Evolutionary conservation across 345 rosid species (phyloP).

Genomic region (Luvunga scandens): DNA sequence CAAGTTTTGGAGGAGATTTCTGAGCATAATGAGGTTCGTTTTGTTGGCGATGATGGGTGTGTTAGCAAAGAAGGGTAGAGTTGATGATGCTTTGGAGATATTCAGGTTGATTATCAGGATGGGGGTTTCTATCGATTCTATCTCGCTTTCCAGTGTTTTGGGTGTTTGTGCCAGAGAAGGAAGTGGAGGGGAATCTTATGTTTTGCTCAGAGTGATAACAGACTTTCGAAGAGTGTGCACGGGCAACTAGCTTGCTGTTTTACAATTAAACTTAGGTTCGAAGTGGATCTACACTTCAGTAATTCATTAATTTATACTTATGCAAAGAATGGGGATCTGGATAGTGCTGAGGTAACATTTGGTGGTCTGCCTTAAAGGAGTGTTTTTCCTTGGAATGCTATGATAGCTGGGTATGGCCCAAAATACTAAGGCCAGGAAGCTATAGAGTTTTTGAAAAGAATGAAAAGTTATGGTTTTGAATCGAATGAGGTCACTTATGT

Average conservation of each 20-base stretch:
- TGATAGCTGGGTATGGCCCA: constrained; percentile 73
- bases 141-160: constrained; percentile 63
- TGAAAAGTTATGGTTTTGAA: constrained; percentile 48
- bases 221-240: neutral
- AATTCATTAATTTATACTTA: constrained; percentile 68
- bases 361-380: constrained; percentile 30
- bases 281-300: constrained; percentile 51
- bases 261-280: constrained; percentile 50
- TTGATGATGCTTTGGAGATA: constrained; percentile 54
- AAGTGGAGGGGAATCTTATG: constrained; percentile 22
- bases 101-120: constrained; percentile 49
- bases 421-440: constrained; percentile 40
- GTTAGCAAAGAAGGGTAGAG: constrained; percentile 43
- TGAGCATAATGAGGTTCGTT: constrained; percentile 61
- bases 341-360: constrained; percentile 52
- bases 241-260: constrained; percentile 61
- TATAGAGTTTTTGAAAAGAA: constrained; percentile 33
- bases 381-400: constrained; percentile 66
- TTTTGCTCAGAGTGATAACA: constrained; percentile 15
- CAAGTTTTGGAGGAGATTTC: constrained; percentile 33
- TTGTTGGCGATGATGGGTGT: constrained; percentile 54
- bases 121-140: constrained; percentile 48
- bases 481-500: constrained; percentile 65
- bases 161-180: constrained; percentile 47
- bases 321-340: constrained; percentile 52